phyloP scores from a whole-genome alignment of 495 filamentous ascomycete genomes.

The Trichoderma orchidacearum region DNA sequence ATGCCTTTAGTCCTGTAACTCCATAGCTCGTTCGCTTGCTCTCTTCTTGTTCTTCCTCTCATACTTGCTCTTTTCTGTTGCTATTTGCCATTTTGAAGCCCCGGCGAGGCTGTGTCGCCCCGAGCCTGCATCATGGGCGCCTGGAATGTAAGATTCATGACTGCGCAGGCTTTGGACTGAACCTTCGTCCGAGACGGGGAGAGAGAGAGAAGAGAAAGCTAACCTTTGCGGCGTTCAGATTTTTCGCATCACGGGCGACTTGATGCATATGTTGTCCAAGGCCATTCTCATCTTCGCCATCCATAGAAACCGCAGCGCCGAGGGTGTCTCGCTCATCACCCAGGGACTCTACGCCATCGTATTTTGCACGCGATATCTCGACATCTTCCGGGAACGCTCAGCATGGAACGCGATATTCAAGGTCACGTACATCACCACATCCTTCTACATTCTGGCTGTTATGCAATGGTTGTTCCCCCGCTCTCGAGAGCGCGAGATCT shows the following conservation, averaged over 20 bases:
- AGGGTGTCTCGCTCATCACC: slow-evolving; percentile 92
- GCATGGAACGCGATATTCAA: slow-evolving; percentile 66
- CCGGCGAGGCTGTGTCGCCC: neutral
- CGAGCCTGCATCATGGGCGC: neutral
- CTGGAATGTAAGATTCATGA: neutral
- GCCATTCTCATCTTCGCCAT: slow-evolving; percentile 85
- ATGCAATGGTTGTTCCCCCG: slow-evolving; percentile 82
- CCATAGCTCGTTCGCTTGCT: neutral
- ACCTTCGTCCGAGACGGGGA: too few relatives aligned
- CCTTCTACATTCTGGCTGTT: slow-evolving; percentile 74
- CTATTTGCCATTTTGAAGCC: neutral
- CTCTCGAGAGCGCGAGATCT: slow-evolving; percentile 76
- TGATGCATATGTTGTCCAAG: slow-evolving; percentile 75
- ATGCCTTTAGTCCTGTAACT: neutral
- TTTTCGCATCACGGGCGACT: slow-evolving; percentile 70
- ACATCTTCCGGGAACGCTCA: slow-evolving; percentile 46
- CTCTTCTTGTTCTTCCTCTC: neutral
- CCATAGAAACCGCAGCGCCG: slow-evolving; percentile 73
- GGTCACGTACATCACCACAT: slow-evolving; percentile 72
- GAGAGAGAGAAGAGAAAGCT: neutral
- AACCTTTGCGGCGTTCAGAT: slow-evolving; percentile 27
- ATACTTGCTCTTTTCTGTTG: neutral
- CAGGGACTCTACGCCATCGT: slow-evolving; percentile 79
- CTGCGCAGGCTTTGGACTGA: neutral
- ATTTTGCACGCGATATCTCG: slow-evolving; percentile 77